Base-by-base conservation (phyloP, 2,329 filamentous ascomycete genomes). In the Ceratocystiopsis sp. region DNA sequence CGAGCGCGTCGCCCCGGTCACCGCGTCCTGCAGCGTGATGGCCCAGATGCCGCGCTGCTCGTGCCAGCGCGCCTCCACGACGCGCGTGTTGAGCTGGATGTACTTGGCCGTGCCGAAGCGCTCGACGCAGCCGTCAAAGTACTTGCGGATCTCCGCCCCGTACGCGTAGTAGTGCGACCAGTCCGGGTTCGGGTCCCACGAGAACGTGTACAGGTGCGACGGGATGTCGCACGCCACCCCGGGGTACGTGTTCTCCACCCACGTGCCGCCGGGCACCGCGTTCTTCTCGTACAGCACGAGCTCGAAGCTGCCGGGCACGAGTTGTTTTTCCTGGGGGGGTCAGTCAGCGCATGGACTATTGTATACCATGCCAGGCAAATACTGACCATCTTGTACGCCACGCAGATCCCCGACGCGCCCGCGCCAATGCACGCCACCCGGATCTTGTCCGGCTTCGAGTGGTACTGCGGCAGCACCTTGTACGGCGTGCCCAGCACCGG, bases 231-330 rank as follows among this genome's bases (percentile, higher is more conserved):
- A 69, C 8, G 61, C 63, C 51, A 64, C 65, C 47, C 61, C 61
- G 5, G 61, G 60, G 46, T 46, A 46, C 34, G 41, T 43, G 37
- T 72, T 71, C 51, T 71, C 68, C 35, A 55, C 66, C 68, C 68
- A 72, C 3, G 68, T 71, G 4, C 68, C 68, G 4, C 19, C 19
- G 4, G 19, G 19, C 19, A 21, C 19, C 19, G 19, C 4, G 19
- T 21, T 69, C 53, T 69, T 69, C 49, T 71, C 67, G 46, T 65
- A 70, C 5, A 69, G 37, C 11, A 32, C 41, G 35, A 49, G 44
- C 41, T 46, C 42, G 38, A 60, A 65, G 46, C 66, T 63, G 18
- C 53, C 51, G 40, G 68, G 64, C 36, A 38, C 57, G 56, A 38
- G 56, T 50, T 35, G 55, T 54, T 48, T 46, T 43, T 61, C 59